Evolutionary conservation across 2,329 filamentous ascomycete genomes (phyloP).

Genomic region (Ophiostoma sp.): DNA sequence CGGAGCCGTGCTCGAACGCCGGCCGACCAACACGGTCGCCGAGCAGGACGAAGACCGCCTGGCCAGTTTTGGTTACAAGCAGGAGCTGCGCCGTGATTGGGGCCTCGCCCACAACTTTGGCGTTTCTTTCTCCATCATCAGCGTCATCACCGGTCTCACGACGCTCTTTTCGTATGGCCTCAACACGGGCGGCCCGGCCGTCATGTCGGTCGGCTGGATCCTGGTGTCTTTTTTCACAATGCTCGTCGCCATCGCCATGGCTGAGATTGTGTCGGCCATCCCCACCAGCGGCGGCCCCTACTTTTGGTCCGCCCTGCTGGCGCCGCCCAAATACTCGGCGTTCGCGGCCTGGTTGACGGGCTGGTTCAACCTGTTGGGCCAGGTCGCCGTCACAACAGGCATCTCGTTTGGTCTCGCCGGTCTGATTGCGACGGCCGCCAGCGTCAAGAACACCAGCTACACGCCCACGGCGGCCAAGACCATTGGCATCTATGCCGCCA

Average conservation of each 20-base stretch:
- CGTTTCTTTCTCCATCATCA: constrained; percentile 63
- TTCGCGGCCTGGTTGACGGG: constrained; percentile 45
- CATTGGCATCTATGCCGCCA: constrained; percentile 60
- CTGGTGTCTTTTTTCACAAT: constrained; percentile 57
- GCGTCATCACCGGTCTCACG: constrained; percentile 60
- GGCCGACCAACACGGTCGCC: constrained; percentile 32
- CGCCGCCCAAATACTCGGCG: constrained; percentile 45
- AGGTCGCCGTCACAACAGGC: constrained; percentile 46
- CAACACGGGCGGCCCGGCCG: constrained; percentile 54
- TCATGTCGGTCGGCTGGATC: constrained; percentile 59
- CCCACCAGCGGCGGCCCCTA: constrained; percentile 61
- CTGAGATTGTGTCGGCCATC: constrained; percentile 60
- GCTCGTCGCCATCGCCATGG: constrained; percentile 56
- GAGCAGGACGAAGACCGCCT: constrained; percentile 52
- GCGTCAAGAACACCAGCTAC: constrained; percentile 41
- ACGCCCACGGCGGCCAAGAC: constrained; percentile 48
- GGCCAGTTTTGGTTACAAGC: constrained; percentile 60
- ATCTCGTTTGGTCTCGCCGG: constrained; percentile 45
- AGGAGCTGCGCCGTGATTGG: constrained; percentile 60
- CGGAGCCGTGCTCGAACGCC: constrained; percentile 33
- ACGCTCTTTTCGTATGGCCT: constrained; percentile 60
- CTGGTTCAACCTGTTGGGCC: constrained; percentile 46
- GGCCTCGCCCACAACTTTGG: constrained; percentile 61
- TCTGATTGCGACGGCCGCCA: constrained; percentile 42
- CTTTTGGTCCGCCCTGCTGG: constrained; percentile 60